A percentile compares a stretch with the other conserved stretches of the same genome.
phyloP scores from a whole-genome alignment of 345 rosid species.

The Eucalyptus camaldulensis region DNA sequence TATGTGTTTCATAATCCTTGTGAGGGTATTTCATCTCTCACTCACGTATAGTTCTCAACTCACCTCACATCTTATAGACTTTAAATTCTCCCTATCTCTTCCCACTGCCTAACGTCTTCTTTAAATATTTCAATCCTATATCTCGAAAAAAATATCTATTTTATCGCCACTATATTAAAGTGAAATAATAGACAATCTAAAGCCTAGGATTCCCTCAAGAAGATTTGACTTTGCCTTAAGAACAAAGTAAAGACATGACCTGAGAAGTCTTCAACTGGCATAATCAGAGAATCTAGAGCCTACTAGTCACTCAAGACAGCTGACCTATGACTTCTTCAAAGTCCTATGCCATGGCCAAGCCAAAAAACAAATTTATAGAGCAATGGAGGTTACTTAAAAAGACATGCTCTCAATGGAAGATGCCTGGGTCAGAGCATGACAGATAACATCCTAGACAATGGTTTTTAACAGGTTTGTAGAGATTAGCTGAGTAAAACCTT shows the following conservation, averaged over 20 bases:
- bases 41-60: not conserved
- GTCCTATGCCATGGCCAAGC: not conserved
- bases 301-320: not conserved
- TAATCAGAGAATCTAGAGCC: not conserved
- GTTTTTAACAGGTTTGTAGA: not conserved
- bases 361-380: not conserved
- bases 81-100: not conserved
- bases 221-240: not conserved
- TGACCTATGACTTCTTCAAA: not conserved
- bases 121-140: not conserved
- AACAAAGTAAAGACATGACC: not conserved
- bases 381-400: not conserved
- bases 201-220: not conserved
- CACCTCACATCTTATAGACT: not conserved
- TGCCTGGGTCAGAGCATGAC: not conserved
- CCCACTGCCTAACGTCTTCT: not conserved
- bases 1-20: not conserved
- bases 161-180: not conserved
- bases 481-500: not conserved
- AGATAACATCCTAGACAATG: not conserved
- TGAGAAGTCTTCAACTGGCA: not conserved
- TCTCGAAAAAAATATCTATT: not conserved
- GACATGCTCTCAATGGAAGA: not conserved
- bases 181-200: not conserved
- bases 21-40: not conserved